Percentiles rank a stretch among this genome's conserved stretches.
Evolutionary conservation across 2,329 filamentous ascomycete species (phyloP).

Genomic region (Aspergillus luchuensis): DNA sequence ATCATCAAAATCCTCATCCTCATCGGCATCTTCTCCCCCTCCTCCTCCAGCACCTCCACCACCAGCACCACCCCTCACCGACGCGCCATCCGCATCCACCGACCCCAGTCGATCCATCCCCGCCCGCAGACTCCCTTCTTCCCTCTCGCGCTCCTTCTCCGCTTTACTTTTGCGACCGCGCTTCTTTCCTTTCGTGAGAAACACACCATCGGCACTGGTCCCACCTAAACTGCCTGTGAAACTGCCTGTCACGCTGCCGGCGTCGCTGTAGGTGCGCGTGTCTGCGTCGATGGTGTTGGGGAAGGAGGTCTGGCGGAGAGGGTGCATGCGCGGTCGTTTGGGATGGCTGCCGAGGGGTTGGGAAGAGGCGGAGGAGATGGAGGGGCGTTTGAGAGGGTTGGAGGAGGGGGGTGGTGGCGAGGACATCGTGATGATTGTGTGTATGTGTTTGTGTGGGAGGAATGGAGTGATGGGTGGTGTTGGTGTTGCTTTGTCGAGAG

Average conservation of each 20-base stretch:
- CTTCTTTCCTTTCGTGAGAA: slow-evolving; percentile 36
- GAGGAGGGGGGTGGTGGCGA: slow-evolving; percentile 38
- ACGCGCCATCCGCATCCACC: slow-evolving; percentile 35
- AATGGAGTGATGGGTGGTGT: background rate
- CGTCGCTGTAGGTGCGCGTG: slow-evolving; percentile 35
- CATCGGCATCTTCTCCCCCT: slow-evolving; percentile 52
- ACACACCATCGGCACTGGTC: slow-evolving; percentile 38
- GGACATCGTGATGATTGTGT: slow-evolving; percentile 35
- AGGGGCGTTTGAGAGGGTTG: slow-evolving; percentile 46
- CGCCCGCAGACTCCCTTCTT: slow-evolving; percentile 30
- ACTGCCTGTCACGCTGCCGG: slow-evolving; percentile 46
- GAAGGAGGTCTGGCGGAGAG: slow-evolving; percentile 52
- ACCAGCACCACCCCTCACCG: slow-evolving; percentile 33
- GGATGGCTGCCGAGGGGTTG: slow-evolving; percentile 32
- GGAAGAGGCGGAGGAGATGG: slow-evolving; percentile 42
- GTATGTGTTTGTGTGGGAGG: background rate
- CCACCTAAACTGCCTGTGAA: slow-evolving; percentile 46
- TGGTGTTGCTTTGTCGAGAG: background rate
- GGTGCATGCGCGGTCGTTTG: slow-evolving; percentile 45
- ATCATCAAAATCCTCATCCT: slow-evolving; percentile 53
- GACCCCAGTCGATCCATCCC: slow-evolving; percentile 34
- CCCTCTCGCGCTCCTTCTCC: slow-evolving; percentile 39
- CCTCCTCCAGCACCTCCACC: slow-evolving; percentile 40
- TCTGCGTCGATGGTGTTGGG: slow-evolving; percentile 38
- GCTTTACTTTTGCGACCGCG: slow-evolving; percentile 42